Conservation (phyloP, 257 asterid species). For the Petrea volubilis region DNA sequence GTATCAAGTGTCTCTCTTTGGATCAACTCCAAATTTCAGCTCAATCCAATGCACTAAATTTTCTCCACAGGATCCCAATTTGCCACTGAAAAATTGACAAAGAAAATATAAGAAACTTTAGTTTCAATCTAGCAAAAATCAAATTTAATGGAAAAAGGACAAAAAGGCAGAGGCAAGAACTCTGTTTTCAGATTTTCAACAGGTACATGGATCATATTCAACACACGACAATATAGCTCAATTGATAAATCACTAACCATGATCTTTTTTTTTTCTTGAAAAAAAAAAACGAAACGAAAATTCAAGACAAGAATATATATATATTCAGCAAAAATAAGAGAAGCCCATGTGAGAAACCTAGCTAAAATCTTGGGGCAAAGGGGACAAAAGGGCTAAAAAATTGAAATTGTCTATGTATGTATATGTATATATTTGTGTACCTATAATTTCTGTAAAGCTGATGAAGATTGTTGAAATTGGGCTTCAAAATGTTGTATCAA, state of each 20-base stretch:
- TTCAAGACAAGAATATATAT: background rate
- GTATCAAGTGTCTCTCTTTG: background rate
- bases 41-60: background rate
- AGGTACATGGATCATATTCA: background rate
- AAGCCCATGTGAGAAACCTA: conserved; percentile 9
- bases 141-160: background rate
- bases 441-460: background rate
- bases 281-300: no score
- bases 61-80: background rate
- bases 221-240: no score
- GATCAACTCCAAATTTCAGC: background rate
- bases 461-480: background rate
- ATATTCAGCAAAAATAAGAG: background rate
- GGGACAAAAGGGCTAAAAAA: background rate
- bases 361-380: background rate
- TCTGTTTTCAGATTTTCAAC: background rate
- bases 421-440: background rate
- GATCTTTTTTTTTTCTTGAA: no score
- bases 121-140: background rate
- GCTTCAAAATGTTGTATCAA: background rate
- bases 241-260: no score
- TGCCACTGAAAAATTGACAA: conserved; percentile 4
- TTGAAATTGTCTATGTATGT: no score
- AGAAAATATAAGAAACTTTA: background rate
- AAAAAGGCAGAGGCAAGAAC: background rate